Base-by-base conservation (phyloP, 768 basidiomycete genomes). In the Kwoniella dejecticola region DNA sequence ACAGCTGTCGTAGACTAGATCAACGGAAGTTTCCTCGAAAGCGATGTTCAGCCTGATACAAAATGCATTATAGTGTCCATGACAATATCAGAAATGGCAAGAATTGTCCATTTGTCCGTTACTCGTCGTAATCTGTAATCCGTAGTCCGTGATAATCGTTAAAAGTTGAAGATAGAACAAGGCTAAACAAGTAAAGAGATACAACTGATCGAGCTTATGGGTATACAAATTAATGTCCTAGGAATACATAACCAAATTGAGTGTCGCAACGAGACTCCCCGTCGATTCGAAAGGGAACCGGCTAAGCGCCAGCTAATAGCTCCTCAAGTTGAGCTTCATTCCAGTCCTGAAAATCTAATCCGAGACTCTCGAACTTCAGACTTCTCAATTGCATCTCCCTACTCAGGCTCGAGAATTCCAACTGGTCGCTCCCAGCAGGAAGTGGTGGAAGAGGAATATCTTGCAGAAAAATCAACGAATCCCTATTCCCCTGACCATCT, bases 361-460 rank as follows among this genome's bases (percentile, higher is more conserved):
- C 69, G 8, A 73, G 31, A 53, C 54, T 48, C 24, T 73, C 71
- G 44, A 73, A 73, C 46, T 73, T 67, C 36, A 73, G 41, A 56
- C 69, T 70, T 19, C 58, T 54, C 21, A 73, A 52, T 53, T 73
- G 68, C 8, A 67, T 56, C 1, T 53, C 55, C 15, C 15, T 44
- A 4, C 15, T 46, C 33, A 71, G 44, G 45, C 55, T 62, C 13
- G 59, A 62, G 38, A 59, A 70, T 36, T 19, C 63, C 36, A 48
- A 10, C 2, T 36, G 52, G 4, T 27, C 24, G n/a, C 36, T 15
- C 17, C 26, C 33, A 36, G 17, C 8, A 21, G 59, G 59, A 8
- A 61, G n/a, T 36, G 59, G 59, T 17, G 52, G 60, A 4, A 62
- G 19, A 12, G 60, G 60, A 8, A 62, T 54, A 29, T 40, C 30